Evolutionary conservation across 768 basidiomycete species (phyloP).

Genomic region (Crepidotus variabilis): DNA sequence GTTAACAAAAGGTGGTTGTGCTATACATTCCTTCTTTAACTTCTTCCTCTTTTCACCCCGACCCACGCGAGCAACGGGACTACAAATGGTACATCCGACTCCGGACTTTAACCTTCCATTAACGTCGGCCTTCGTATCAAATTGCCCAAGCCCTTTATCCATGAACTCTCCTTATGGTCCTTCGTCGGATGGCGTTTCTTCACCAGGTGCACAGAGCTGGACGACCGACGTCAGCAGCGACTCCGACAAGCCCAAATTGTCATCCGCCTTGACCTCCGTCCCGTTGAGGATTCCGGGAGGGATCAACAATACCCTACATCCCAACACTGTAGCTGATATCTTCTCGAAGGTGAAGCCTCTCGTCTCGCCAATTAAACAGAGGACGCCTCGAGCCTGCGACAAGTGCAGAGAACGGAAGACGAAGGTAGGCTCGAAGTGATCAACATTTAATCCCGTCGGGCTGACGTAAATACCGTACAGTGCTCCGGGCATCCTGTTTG

Average conservation of each 20-base stretch:
- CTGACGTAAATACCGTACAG: conserved; percentile 21
- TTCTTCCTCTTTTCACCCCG: too few species aligned
- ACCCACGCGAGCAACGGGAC: too few species aligned
- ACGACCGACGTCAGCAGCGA: conserved; percentile 8
- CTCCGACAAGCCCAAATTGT: conserved; percentile 3
- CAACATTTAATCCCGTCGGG: neutral
- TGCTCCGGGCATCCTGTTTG: conserved; percentile 60
- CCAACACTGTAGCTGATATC: conserved; percentile 2
- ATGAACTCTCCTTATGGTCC: neutral
- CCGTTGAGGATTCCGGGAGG: conserved; percentile 1
- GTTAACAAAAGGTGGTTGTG: neutral
- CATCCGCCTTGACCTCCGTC: conserved; percentile 1
- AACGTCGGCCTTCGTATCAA: too few species aligned
- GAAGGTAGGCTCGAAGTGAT: conserved; percentile 33
- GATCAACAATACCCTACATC: neutral
- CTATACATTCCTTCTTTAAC: too few species aligned
- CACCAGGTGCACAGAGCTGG: conserved; percentile 6
- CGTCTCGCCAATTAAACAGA: conserved; percentile 29
- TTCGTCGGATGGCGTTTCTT: conserved; percentile 2
- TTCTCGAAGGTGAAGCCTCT: conserved; percentile 5
- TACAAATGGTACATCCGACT: neutral
- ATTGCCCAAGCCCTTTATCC: too few species aligned
- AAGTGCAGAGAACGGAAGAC: conserved; percentile 57
- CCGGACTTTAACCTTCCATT: neutral
- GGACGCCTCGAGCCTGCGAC: conserved; percentile 52